Base-by-base conservation (phyloP, 495 filamentous ascomycete genomes). In the Cairneyella variabilis region DNA sequence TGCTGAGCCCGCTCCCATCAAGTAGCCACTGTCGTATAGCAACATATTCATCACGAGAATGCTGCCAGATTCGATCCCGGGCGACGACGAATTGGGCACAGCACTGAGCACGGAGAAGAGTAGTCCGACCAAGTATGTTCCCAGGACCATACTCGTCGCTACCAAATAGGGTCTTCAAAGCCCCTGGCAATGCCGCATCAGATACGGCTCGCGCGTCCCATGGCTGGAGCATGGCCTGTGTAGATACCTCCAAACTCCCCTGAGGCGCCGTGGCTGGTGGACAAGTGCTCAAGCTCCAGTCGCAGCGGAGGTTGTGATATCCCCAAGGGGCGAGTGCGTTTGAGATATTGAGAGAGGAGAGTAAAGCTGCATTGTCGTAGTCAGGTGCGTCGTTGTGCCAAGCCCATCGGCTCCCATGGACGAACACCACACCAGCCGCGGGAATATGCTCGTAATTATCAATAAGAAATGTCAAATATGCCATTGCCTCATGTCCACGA, bases 41-140 rank as follows among this genome's bases (percentile, higher is more conserved):
- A 30, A 83, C 64, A 64, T 81, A 91, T 18, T 80, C 77, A 3
- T 75, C 71, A 26, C 70, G 71, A 14, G 84, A 83, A 34, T 83
- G 77, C 3, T 77, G 69, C 17, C 69, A 77, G 27, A 85, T 70
- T 1, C 76, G 75, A 27, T 80, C 77, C 11, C 72, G 69, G 10
- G 80, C 78, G 8, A 83, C 66, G 9, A 79, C 81, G 60, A 91
- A 90, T 60, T 91, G 87, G 10, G 83, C 84, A 66, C 87, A 90
- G 70, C 75, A 87, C 53, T 71, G 73, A 25, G 71, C 51, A 2
- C 73, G 56, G 37, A 59, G 22, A 11, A 39, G 44, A 34, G 53
- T 37, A 9, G 25, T 28, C 4, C 44, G 17, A 20, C 51, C 27
- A 18, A 54, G 46, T 12, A 27, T 27, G 3, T 16, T 16, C 21